phyloP scores from a whole-genome alignment of 352 stramenopile species.

The Achlya hypogyna region DNA sequence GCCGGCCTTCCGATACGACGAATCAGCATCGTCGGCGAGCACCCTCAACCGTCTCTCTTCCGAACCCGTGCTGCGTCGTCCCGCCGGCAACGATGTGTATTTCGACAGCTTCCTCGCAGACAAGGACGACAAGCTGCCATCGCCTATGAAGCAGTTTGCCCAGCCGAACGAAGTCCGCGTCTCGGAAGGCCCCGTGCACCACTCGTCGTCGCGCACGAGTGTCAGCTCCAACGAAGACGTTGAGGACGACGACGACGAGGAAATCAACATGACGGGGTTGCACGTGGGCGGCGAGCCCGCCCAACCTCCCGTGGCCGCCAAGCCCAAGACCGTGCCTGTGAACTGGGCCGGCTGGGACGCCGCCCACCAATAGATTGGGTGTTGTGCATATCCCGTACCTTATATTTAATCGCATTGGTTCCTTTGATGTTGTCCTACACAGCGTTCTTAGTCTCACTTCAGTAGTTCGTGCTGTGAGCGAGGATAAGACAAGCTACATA shows the following conservation, averaged over 20 bases:
- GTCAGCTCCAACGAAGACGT: slow-evolving; percentile 11
- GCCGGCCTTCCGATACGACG: neutral
- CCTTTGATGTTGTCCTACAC: neutral
- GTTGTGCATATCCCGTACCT: neutral
- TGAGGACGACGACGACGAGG: neutral
- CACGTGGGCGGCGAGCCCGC: neutral
- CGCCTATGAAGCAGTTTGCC: neutral
- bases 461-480: too few relatives aligned
- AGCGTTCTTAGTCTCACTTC: too few relatives aligned
- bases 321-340: neutral
- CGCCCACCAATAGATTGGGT: neutral
- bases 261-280: slow-evolving; percentile 18
- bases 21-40: neutral
- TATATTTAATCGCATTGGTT: neutral
- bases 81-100: neutral
- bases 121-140: slow-evolving; percentile 9
- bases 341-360: neutral
- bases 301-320: neutral
- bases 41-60: neutral
- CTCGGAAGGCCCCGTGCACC: neutral
- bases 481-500: too few relatives aligned
- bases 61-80: neutral
- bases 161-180: neutral
- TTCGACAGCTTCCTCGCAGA: slow-evolving; percentile 21
- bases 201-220: neutral